Conservation (phyloP, 371 early-diverging fungal genomes). For the Syncephalastrum contaminatum region DNA sequence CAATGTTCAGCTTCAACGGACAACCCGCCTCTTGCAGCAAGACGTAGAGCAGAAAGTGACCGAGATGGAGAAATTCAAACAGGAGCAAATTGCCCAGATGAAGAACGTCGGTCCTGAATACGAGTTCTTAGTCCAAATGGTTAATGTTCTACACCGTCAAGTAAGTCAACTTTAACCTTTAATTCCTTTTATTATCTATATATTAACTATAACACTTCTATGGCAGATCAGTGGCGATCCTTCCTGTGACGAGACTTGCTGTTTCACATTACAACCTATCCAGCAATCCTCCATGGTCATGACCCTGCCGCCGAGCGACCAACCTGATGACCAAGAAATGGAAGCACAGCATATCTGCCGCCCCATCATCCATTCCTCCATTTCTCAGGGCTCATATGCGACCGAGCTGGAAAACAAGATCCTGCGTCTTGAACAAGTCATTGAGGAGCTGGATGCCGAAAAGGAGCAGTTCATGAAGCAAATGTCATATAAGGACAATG, state of each 20-base stretch:
- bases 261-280: slow-evolving; percentile 47
- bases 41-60: slow-evolving; percentile 40
- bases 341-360: slow-evolving; percentile 54
- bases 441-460: slow-evolving; percentile 42
- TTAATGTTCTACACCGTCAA: slow-evolving; percentile 53
- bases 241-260: slow-evolving; percentile 47
- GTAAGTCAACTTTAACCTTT: slow-evolving; percentile 13
- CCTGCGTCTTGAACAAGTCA: slow-evolving; percentile 31
- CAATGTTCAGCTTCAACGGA: slow-evolving; percentile 47
- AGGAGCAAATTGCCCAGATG: slow-evolving; percentile 43
- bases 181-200: not conserved
- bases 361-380: slow-evolving; percentile 46
- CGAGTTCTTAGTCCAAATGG: slow-evolving; percentile 53
- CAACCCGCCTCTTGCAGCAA: slow-evolving; percentile 36
- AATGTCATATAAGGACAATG: slow-evolving; percentile 39
- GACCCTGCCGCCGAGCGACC: slow-evolving; percentile 41
- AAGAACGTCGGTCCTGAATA: slow-evolving; percentile 53
- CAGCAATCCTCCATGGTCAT: slow-evolving; percentile 47
- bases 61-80: slow-evolving; percentile 17
- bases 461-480: slow-evolving; percentile 37
- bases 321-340: slow-evolving; percentile 34
- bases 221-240: slow-evolving; percentile 43
- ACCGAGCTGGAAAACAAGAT: slow-evolving; percentile 45
- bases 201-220: not conserved
- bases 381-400: slow-evolving; percentile 47